These are phyloP conservation scores for Clonostachys solani DNA, from an alignment of 2,329 filamentous ascomycete genomes.

Conservation along the genomic window DNA sequence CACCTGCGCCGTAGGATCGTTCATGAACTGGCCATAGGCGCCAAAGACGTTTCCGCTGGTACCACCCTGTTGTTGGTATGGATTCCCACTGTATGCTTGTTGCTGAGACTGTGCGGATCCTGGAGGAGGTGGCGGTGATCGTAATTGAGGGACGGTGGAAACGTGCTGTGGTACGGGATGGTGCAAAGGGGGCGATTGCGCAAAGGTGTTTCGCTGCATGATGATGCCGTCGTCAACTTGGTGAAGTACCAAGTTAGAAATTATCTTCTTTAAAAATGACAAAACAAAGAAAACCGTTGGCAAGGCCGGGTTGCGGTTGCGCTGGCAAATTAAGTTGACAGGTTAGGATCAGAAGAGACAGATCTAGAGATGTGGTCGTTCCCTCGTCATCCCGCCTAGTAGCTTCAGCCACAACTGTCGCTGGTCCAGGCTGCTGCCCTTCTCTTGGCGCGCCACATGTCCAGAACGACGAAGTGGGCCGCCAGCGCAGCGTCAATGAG, in stretches of 20 bases:
- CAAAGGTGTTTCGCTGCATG: constrained; percentile 86
- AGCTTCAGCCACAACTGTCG: background rate
- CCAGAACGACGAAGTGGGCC: too few species aligned
- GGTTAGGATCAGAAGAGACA: background rate
- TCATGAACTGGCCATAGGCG: constrained; percentile 89
- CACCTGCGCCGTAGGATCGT: constrained; percentile 91
- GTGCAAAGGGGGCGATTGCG: constrained; percentile 88
- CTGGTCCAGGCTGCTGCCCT: background rate
- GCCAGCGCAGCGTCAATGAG: too few species aligned
- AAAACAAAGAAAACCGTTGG: too few species aligned
- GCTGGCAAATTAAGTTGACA: too few species aligned
- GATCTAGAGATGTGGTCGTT: constrained; percentile 28
- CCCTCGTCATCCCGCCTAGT: constrained; percentile 13
- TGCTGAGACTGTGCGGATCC: constrained; percentile 63
- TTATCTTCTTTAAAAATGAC: too few species aligned
- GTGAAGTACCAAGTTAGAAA: too few species aligned
- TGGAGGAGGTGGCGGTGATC: constrained; percentile 83
- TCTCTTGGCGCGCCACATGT: too few species aligned
- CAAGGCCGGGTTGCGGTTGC: too few species aligned
- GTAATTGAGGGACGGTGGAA: constrained; percentile 93
- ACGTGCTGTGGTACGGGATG: constrained; percentile 98
- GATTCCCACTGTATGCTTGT: constrained; percentile 61
- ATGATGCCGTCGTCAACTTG: constrained; percentile 13
- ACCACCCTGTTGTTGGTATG: constrained; percentile 60
- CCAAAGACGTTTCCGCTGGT: constrained; percentile 53